Percentiles rank a stretch among this genome's conserved stretches.
These are phyloP conservation scores for Colletotrichum sp. DNA, from an alignment of 2,329 filamentous ascomycete species.

Conservation along the genomic window DNA sequence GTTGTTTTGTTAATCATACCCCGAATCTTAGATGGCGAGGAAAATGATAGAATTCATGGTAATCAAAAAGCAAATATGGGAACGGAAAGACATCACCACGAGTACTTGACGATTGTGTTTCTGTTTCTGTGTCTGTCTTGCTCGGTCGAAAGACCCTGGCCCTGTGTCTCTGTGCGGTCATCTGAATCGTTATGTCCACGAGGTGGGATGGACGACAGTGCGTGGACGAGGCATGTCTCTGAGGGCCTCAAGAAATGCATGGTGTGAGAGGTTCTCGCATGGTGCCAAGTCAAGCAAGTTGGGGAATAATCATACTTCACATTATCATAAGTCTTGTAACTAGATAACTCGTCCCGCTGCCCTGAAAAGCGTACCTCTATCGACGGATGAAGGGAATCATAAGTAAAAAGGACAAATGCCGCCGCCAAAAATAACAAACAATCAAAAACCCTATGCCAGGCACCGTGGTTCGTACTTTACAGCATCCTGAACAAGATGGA, in stretches of 20 bases:
- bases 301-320: background rate
- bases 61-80: constrained; percentile 12
- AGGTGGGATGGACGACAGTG: background rate
- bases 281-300: background rate
- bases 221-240: background rate
- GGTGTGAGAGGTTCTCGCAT: background rate
- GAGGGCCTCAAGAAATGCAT: background rate
- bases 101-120: background rate
- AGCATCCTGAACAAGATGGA: background rate
- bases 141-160: background rate
- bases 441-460: background rate
- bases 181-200: background rate
- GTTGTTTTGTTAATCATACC: constrained; percentile 5
- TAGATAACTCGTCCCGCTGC: background rate
- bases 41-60: background rate
- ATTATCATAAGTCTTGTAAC: background rate
- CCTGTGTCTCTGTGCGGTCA: background rate
- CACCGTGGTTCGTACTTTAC: constrained; percentile 5
- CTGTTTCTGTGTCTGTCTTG: background rate
- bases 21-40: background rate
- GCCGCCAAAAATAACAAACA: background rate
- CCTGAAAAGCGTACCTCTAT: background rate
- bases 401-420: background rate
- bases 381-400: constrained; percentile 10
- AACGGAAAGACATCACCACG: background rate